phyloP scores from a whole-genome alignment of 768 basidiomycete species.

The Suillus spraguei region DNA sequence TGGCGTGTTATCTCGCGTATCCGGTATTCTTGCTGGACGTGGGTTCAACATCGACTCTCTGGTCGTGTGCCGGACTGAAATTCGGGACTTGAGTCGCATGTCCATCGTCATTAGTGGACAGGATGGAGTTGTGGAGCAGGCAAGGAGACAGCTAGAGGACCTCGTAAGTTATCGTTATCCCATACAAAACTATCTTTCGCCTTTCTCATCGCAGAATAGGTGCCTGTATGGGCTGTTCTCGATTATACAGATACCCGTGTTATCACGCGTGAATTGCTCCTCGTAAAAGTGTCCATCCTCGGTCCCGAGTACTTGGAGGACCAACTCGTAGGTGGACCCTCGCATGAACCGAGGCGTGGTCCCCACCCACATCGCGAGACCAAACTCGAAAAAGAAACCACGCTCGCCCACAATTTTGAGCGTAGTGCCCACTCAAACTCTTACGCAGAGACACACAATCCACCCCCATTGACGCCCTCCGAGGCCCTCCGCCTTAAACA shows the following conservation, averaged over 20 bases:
- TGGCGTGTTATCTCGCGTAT: constrained; percentile 97
- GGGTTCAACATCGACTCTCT: constrained; percentile 99
- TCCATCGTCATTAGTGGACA: constrained; percentile 96
- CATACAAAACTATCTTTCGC: neutral
- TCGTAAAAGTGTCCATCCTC: constrained; percentile 96
- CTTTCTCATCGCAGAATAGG: constrained; percentile 47
- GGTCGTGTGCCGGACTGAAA: constrained; percentile 97
- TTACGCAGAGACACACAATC: constrained; percentile 17
- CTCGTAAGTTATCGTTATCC: constrained; percentile 65
- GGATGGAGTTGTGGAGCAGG: constrained; percentile 98
- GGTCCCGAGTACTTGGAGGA: constrained; percentile 97
- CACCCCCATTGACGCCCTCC: constrained; percentile 59
- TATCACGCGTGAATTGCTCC: constrained; percentile 91
- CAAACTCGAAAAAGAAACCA: constrained; percentile 72
- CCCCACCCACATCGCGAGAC: constrained; percentile 32
- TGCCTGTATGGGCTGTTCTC: constrained; percentile 98
- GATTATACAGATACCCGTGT: constrained; percentile 94
- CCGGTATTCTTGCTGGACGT: constrained; percentile 94
- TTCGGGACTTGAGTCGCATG: constrained; percentile 96
- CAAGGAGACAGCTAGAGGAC: constrained; percentile 93
- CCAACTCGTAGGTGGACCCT: constrained; percentile 83
- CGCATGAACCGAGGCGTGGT: constrained; percentile 68
- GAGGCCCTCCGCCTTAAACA: constrained; percentile 90
- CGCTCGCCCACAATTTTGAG: constrained; percentile 80
- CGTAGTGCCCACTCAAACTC: constrained; percentile 46